These are phyloP conservation scores for Miamiensis avidus DNA, from an alignment of 169 alveolate species.

Conservation along the genomic window DNA sequence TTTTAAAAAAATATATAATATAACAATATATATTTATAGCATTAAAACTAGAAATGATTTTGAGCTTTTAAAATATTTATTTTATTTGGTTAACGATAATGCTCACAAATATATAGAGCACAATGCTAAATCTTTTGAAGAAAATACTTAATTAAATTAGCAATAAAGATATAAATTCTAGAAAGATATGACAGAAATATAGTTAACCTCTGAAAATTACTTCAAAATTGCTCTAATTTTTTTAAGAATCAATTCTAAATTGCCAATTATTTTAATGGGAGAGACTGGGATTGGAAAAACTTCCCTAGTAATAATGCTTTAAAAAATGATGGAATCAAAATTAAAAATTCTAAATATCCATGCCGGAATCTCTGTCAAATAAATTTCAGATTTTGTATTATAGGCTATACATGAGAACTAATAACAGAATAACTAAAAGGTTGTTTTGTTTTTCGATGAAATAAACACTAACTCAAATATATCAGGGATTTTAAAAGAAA, in stretches of 20 bases:
- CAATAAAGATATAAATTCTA: too few species aligned
- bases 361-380: background rate
- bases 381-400: background rate
- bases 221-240: background rate
- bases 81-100: background rate
- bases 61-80: too few species aligned
- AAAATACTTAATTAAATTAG: background rate
- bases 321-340: background rate
- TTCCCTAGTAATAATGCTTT: background rate
- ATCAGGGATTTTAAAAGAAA: constrained; percentile 54
- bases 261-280: background rate
- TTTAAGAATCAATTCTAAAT: background rate
- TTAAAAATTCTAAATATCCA: background rate
- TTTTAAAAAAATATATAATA: too few species aligned
- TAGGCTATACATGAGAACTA: background rate
- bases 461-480: constrained; percentile 48
- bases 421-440: constrained; percentile 1
- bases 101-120: background rate
- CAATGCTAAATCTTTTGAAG: background rate
- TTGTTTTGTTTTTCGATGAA: constrained; percentile 52
- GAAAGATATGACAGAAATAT: background rate
- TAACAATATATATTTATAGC: background rate
- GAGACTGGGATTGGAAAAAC: background rate
- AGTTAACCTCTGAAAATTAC: background rate
- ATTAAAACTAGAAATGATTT: too few species aligned